phyloP scores from a whole-genome alignment of 345 rosid species.

The Euphorbia peplus region DNA sequence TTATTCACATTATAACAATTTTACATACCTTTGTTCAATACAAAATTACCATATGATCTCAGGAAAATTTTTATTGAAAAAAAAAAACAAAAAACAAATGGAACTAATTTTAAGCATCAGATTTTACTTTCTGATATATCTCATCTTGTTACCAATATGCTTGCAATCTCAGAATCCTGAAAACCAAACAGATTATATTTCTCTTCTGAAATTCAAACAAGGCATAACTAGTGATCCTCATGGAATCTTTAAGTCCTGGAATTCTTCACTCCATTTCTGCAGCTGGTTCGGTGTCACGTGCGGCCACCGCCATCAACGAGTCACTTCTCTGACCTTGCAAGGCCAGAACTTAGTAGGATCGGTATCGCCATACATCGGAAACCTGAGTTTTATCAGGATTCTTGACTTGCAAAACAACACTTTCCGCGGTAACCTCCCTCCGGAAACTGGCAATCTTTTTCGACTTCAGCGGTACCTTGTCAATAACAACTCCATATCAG shows the following conservation, averaged over 20 bases:
- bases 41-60: too few species aligned
- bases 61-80: too few species aligned
- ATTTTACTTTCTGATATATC: too few species aligned
- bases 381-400: not conserved
- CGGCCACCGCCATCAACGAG: constrained; percentile 1
- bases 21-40: too few species aligned
- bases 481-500: constrained; percentile 7
- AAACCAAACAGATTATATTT: not conserved
- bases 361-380: constrained; percentile 9
- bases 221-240: constrained; percentile 11
- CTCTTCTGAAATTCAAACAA: constrained; percentile 7
- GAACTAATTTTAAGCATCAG: too few species aligned
- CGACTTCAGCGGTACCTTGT: constrained; percentile 2
- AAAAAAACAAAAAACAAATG: too few species aligned
- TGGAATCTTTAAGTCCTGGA: constrained; percentile 13
- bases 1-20: too few species aligned
- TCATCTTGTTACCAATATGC: too few species aligned
- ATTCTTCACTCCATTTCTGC: constrained; percentile 17
- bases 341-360: constrained; percentile 8
- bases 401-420: constrained; percentile 11
- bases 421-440: constrained; percentile 11
- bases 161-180: not conserved
- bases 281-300: constrained; percentile 7
- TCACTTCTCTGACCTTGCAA: not conserved
- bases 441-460: constrained; percentile 10